Base-by-base conservation (phyloP, 306 rosid species). In the Gillenia trifoliata region DNA sequence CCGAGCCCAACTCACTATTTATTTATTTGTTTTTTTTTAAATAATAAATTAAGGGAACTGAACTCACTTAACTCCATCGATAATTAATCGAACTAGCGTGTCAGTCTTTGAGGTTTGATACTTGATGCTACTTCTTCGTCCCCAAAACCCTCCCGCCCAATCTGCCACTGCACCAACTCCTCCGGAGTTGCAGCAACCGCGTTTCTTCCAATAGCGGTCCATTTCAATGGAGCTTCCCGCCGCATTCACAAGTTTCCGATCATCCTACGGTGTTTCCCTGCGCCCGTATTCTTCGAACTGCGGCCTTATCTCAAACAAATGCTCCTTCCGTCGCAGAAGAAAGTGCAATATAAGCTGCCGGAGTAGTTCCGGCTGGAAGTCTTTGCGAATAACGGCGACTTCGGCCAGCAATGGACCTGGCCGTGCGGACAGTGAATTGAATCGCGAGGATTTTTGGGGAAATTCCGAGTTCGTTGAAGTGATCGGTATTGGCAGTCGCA, bases 401-500 rank as follows among this genome's bases (percentile, higher is more conserved):
- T 30, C 82, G 69, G 84, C 72, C 55, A 77, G 64, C 49, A 67
- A 62, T 70, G 79, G 88, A 20, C 40, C 65, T 16, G 78, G 59
- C 38, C 86, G 64, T 41, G 81, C 41, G 31, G 86, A 81, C 26
- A 54, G 38, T 66, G 85, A 72, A 55, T 77, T 60, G 63, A 33
- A 82, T 62, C 67, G 56, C 11, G 85, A 57, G 28, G 81, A 71
- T 71, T 78, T 81, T 64, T 83, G 88, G 88, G 68, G 75, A 11
- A 86, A 87, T 50, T 68, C 78, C 36, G 91, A 85, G 64, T 43
- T 77, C 43, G 86, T 93, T 65, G 97, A 93, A 36, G 96, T 93
- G 38, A 77, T 93, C 61, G 89, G 84, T 76, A 88, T 89, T 81
- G 98, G 98, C n/a, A 83, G 94, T 79, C 84, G 98, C 74, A 93